phyloP scores from a whole-genome alignment of 768 basidiomycete species.

The Leccinellum rugosiceps region DNA sequence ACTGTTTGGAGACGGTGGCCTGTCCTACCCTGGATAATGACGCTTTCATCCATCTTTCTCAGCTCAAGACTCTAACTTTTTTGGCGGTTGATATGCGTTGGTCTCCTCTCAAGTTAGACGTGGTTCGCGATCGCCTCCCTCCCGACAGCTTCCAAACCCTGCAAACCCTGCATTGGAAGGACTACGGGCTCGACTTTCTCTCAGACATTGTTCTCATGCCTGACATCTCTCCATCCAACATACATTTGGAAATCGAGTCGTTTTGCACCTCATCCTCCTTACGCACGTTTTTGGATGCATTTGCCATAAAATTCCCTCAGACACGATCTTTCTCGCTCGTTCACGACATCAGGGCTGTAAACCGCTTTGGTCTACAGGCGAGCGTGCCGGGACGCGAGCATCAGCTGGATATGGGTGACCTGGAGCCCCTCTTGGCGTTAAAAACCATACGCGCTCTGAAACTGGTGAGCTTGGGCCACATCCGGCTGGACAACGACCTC shows the following conservation, averaged over 20 bases:
- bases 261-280: slow-evolving; percentile 20
- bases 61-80: slow-evolving; percentile 17
- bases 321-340: slow-evolving; percentile 20
- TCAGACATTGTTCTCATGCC: slow-evolving; percentile 21
- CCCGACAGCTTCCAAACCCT: slow-evolving; percentile 13
- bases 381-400: slow-evolving; percentile 19
- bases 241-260: slow-evolving; percentile 21
- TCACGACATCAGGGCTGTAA: slow-evolving; percentile 15
- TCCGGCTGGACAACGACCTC: slow-evolving; percentile 15
- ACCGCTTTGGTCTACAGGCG: slow-evolving; percentile 19
- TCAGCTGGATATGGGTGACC: slow-evolving; percentile 4
- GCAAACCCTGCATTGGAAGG: slow-evolving; percentile 22
- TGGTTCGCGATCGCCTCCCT: slow-evolving; percentile 9
- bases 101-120: slow-evolving; percentile 14
- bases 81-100: slow-evolving; percentile 24
- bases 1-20: slow-evolving; percentile 10
- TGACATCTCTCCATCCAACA: slow-evolving; percentile 1
- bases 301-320: slow-evolving; percentile 9
- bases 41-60: slow-evolving; percentile 22
- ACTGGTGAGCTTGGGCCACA: slow-evolving; percentile 15
- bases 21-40: slow-evolving; percentile 23
- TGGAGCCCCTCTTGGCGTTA: slow-evolving; percentile 16
- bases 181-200: slow-evolving; percentile 15
- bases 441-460: slow-evolving; percentile 10
- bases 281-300: slow-evolving; percentile 10